phyloP scores from a whole-genome alignment of 2,329 filamentous ascomycete species.

The Diaporthe citrichinensis region DNA sequence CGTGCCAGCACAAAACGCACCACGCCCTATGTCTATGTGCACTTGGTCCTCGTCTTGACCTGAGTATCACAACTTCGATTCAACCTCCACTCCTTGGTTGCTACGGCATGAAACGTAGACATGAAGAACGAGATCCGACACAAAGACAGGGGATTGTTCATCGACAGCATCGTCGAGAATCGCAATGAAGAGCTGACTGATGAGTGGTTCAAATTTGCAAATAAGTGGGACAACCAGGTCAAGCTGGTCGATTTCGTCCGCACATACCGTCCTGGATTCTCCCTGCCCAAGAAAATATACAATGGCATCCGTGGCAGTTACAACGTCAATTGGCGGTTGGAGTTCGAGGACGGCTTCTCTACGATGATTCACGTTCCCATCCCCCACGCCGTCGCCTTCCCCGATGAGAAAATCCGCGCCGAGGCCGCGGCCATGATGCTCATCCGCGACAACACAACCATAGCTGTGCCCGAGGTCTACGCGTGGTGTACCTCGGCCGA shows the following conservation, averaged over 20 bases:
- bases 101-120: no score
- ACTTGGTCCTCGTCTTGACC: no score
- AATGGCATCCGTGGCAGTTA: constrained; percentile 27
- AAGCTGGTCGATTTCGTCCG: constrained; percentile 27
- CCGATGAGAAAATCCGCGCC: constrained; percentile 54
- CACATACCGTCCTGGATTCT: not conserved
- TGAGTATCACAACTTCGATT: no score
- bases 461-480: constrained; percentile 53
- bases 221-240: not conserved
- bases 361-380: constrained; percentile 28
- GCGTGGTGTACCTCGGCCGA: constrained; percentile 50
- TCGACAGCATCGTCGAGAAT: constrained; percentile 1
- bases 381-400: constrained; percentile 43
- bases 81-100: no score
- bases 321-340: constrained; percentile 35
- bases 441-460: constrained; percentile 50
- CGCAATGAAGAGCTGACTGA: not conserved
- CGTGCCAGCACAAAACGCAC: no score
- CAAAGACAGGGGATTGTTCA: constrained; percentile 2
- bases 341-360: constrained; percentile 33
- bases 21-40: no score
- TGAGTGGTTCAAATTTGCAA: constrained; percentile 9
- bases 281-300: not conserved
- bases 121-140: not conserved
- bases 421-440: constrained; percentile 54